Evolutionary conservation across 352 stramenopile species (phyloP), one percentile per base, ranked within the genome.

Genomic region (Phytophthora fragariaefolia): DNA sequence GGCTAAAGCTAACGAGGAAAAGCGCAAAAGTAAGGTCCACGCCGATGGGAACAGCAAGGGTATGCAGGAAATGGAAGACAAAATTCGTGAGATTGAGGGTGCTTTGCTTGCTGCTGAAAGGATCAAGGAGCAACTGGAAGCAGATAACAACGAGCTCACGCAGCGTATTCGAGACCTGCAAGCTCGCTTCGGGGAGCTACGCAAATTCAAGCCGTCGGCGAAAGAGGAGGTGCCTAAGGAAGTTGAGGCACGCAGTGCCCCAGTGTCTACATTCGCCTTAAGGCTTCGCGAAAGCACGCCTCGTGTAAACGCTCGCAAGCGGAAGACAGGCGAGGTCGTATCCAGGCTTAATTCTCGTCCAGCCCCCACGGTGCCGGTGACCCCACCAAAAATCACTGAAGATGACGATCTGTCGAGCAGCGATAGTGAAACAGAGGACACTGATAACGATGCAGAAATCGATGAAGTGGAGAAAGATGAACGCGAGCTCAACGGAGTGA

Each of bases 321-420:
- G 40, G 4, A 27, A 68, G 55, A 38, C 20, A 58, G 30, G 28
- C 43, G 50, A 18, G 18, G 9, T 22, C 8, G 52, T 52, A 10
- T 6, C 18, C 0, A 63, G 65, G n/a, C 8, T 28, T 3, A 63
- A 2, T 32, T 23, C 42, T n/a, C 32, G 26, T 45, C 36, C 30
- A 54, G 38, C 34, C 30, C n/a, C 7, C 26, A 9, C 23, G 2
- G 24, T 28, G n/a, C 5, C 46, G 12, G 22, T 62, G n/a, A 8
- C 13, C 5, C 9, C 38, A 24, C 7, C 58, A 20, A 46, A 23
- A 45, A 18, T 65, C 75, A 9, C 17, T 13, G 79, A 73, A 30
- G 70, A 79, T 8, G 79, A 87, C 8, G 79, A 85, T 23, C 24
- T 92, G 40, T 90, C 76, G 4, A 89, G 77, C 12, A 74, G 67